A percentile compares a stretch with the other conserved stretches of the same genome.
Conservation (phyloP, 2,329 filamentous ascomycete genomes). For the Teratosphaeriaceae sp. region DNA sequence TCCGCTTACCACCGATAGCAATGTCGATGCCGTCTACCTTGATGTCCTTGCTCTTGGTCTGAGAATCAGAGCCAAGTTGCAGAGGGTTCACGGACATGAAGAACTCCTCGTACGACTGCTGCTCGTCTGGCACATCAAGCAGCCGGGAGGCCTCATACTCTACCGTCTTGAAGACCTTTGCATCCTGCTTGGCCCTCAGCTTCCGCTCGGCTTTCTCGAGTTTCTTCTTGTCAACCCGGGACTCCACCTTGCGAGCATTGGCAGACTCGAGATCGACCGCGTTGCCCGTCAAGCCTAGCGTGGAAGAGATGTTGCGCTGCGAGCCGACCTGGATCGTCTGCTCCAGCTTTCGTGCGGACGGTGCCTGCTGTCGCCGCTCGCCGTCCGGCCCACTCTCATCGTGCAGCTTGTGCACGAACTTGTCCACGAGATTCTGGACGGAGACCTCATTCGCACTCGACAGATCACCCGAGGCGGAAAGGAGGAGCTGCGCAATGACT, state of each 20-base stretch:
- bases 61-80: constrained; percentile 66
- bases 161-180: constrained; percentile 97
- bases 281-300: constrained; percentile 75
- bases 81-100: constrained; percentile 99
- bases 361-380: constrained; percentile 62
- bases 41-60: constrained; percentile 91
- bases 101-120: constrained; percentile 97
- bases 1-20: constrained; percentile 80
- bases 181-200: constrained; percentile 96
- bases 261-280: constrained; percentile 90
- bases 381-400: constrained; percentile 62
- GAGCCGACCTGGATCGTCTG: constrained; percentile 92
- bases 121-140: constrained; percentile 71
- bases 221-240: constrained; percentile 96
- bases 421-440: constrained; percentile 77
- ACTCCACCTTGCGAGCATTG: constrained; percentile 89
- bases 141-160: constrained; percentile 93
- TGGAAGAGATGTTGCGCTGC: constrained; percentile 93
- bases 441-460: constrained; percentile 65
- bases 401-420: constrained; percentile 79
- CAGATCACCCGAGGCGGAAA: constrained; percentile 86
- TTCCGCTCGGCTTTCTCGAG: constrained; percentile 97
- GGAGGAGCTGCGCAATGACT: constrained; percentile 76
- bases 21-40: constrained; percentile 96
- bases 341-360: constrained; percentile 76